Evolutionary conservation across 306 rosid genomes (phyloP).

Genomic region (Vachellia collinsii): DNA sequence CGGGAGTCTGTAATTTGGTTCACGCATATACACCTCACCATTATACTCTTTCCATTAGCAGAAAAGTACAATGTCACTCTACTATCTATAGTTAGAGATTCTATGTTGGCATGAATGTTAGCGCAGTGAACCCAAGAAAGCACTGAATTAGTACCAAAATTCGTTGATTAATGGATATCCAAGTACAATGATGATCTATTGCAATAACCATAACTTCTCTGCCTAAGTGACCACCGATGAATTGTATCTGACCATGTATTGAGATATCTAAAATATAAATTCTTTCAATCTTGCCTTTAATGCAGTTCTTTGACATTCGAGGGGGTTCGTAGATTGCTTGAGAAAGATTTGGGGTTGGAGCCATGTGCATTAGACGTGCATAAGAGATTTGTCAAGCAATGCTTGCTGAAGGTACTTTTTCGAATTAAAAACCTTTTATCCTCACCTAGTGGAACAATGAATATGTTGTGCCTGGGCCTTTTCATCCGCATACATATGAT

Average conservation of each 20-base stretch:
- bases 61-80: not conserved
- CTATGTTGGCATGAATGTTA: not conserved
- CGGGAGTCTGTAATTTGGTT: not conserved
- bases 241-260: not conserved
- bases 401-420: conserved; percentile 64
- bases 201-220: conserved; percentile 15
- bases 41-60: not conserved
- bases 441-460: not conserved
- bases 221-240: not conserved
- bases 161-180: not conserved
- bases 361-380: conserved; percentile 75
- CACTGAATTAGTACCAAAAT: not conserved
- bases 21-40: not conserved
- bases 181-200: not conserved
- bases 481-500: not conserved
- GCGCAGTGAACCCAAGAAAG: not conserved
- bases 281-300: conserved; percentile 20
- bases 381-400: conserved; percentile 80
- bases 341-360: conserved; percentile 78
- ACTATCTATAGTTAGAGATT: not conserved
- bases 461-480: not conserved
- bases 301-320: conserved; percentile 92
- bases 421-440: conserved; percentile 25
- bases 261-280: conserved; percentile 5
- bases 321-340: conserved; percentile 91